Evolutionary conservation across 179 eudicot species (phyloP), one percentile per base, ranked within the genome.

Genomic region (Vitellaria paradoxa): DNA sequence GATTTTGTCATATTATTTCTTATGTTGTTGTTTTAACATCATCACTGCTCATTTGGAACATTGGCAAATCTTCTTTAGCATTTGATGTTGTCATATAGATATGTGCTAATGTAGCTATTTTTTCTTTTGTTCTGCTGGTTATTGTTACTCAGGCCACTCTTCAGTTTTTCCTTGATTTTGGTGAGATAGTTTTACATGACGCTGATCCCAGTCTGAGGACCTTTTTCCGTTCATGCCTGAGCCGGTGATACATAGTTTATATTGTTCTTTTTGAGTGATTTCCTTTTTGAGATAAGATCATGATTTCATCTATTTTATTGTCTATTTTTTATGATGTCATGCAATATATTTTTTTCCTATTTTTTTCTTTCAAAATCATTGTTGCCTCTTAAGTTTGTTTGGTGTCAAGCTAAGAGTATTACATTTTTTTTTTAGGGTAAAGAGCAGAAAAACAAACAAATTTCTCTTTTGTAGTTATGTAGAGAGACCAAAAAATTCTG

Each of bases 121-220:
- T 24, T 5, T 12, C 45, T 47, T 45, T 18, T 72, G 9, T 66
- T 42, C 21, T 76, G 45, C 46, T 68, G 46, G 24, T 66, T 47
- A 55, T 70, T 65, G 18, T 46, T 80, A 46, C 63, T 76, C 94
- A 96, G 99, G 98, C 94, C 10, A 91, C 92, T 81, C 97, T 96
- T 75, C 99, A 94, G 72, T 96, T 90, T 85, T 96, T 92, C 87
- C 81, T 96, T 72, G 97, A 96, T 83, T 93, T 89, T 81, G 98
- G 98, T 52, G 99, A 96, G 76, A 80, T 79, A 70, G 94, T 96
- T 80, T 90, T 96, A 68, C 98, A 93, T 81, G 99, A 96, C 85
- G 94, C 99, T 78, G 99, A 96, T 83, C 91, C 98, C 76, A 92
- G 96, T 82, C 77, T 96, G 72, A 86, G 88, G 84, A 87, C 86